These are phyloP conservation scores for Diplocarpon mali DNA, from an alignment of 2,329 filamentous ascomycete species.

Conservation along the genomic window DNA sequence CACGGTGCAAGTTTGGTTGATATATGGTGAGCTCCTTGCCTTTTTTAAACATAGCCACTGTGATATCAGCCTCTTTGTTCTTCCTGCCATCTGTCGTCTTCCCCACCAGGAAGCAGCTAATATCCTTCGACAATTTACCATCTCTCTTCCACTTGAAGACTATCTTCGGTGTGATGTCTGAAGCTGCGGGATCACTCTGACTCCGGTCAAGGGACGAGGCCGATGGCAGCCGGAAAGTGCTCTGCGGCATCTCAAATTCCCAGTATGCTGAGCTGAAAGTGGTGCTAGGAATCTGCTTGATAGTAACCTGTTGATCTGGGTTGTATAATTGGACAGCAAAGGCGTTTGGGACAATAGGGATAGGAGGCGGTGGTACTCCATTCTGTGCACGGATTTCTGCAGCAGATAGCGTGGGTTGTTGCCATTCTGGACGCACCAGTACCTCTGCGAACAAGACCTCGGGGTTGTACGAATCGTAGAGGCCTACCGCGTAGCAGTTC, in stretches of 20 bases:
- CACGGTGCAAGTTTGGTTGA: constrained; percentile 79
- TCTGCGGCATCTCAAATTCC: constrained; percentile 87
- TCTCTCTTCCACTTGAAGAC: constrained; percentile 86
- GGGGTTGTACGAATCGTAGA: constrained; percentile 71
- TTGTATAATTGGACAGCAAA: constrained; percentile 90
- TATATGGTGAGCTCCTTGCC: constrained; percentile 70
- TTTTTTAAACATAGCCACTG: constrained; percentile 74
- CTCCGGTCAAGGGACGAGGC: constrained; percentile 67
- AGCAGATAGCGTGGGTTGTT: constrained; percentile 67
- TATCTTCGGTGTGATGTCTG: constrained; percentile 57
- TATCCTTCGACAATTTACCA: constrained; percentile 72
- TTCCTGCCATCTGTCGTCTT: constrained; percentile 63
- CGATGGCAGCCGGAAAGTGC: constrained; percentile 72
- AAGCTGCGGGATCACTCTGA: constrained; percentile 44
- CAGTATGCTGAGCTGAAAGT: constrained; percentile 56
- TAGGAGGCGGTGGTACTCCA: constrained; percentile 51
- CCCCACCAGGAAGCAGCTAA: constrained; percentile 80
- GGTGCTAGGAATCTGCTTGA: constrained; percentile 45
- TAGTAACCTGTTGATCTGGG: constrained; percentile 69
- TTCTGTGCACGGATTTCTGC: constrained; percentile 67
- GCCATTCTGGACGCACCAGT: constrained; percentile 73
- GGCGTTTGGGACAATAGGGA: constrained; percentile 62
- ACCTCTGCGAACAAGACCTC: constrained; percentile 84
- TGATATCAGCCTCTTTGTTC: constrained; percentile 89
- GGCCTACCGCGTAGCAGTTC: constrained; percentile 77